phyloP scores from a whole-genome alignment of 2,329 filamentous ascomycete species.

The Cytospora mali region DNA sequence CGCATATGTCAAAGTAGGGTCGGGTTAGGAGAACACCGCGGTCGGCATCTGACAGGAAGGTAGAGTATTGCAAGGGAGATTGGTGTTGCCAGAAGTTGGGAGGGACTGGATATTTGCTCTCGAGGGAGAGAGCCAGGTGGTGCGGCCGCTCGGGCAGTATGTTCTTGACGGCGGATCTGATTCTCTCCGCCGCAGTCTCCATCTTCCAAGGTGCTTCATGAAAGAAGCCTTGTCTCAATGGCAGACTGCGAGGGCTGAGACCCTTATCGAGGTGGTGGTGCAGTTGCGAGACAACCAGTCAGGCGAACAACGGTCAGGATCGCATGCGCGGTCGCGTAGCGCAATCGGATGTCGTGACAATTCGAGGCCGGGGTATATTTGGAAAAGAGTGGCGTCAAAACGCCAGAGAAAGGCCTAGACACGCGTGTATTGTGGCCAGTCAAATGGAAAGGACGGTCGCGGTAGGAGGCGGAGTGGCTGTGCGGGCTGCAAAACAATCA shows the following conservation, averaged over 20 bases:
- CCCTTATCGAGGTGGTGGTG: background rate
- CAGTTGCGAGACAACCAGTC: background rate
- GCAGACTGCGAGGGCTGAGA: conserved; percentile 18
- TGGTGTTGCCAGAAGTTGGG: conserved; percentile 49
- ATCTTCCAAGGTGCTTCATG: conserved; percentile 45
- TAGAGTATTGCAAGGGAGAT: conserved; percentile 57
- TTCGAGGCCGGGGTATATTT: background rate
- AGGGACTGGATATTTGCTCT: conserved; percentile 50
- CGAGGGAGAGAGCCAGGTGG: conserved; percentile 53
- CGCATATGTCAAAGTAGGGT: conserved; percentile 59
- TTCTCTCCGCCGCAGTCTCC: conserved; percentile 62
- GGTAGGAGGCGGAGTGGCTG: conserved; percentile 2
- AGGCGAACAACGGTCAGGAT: conserved; percentile 3
- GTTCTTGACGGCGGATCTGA: conserved; percentile 55
- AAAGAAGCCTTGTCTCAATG: conserved; percentile 26
- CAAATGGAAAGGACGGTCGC: background rate
- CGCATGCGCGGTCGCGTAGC: conserved; percentile 14
- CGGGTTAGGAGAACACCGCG: conserved; percentile 60
- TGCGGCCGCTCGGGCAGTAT: conserved; percentile 56
- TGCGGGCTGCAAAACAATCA: conserved; percentile 10
- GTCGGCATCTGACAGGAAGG: conserved; percentile 59
- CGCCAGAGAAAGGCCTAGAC: background rate
- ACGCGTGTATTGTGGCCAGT: background rate
- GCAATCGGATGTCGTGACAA: conserved; percentile 17
- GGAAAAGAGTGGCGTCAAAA: conserved; percentile 1